Percentiles rank a stretch among this genome's conserved stretches.
These are phyloP conservation scores for Pyrus pyrifolia DNA, from an alignment of 306 rosid genomes.

Conservation along the genomic window DNA sequence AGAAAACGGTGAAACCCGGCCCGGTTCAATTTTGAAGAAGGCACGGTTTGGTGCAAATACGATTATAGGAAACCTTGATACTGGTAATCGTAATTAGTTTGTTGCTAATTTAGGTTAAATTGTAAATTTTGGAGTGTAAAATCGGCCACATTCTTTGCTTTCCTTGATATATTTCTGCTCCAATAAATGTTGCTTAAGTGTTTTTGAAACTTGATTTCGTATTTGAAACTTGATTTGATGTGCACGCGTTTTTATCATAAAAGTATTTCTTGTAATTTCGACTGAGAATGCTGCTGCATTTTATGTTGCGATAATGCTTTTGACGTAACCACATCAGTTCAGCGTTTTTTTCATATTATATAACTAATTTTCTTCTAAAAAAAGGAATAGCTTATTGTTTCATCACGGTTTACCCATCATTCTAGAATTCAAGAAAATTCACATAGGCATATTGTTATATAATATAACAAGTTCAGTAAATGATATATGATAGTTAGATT, in stretches of 20 bases:
- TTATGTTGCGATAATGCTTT: background rate
- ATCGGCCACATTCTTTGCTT: background rate
- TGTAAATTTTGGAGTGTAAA: background rate
- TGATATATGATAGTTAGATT: background rate
- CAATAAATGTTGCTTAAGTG: background rate
- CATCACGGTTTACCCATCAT: too few species aligned
- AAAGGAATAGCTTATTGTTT: too few species aligned
- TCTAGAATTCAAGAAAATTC: too few species aligned
- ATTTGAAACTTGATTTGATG: background rate
- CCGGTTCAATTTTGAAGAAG: slow-evolving; percentile 37
- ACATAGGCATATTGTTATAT: too few species aligned
- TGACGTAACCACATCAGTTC: background rate
- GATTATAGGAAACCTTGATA: slow-evolving; percentile 65
- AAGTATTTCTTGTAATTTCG: background rate
- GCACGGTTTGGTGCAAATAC: slow-evolving; percentile 45
- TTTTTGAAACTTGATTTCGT: background rate
- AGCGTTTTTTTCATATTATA: background rate
- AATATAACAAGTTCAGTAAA: background rate
- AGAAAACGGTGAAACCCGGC: slow-evolving; percentile 9
- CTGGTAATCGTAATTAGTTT: slow-evolving; percentile 29
- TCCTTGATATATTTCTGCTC: background rate
- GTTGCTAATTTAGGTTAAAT: background rate
- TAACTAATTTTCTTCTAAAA: too few species aligned
- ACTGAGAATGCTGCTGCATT: background rate
- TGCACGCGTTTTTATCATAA: background rate